Base-by-base conservation (phyloP, 768 basidiomycete species). In the Rossbeevera mucosa region DNA sequence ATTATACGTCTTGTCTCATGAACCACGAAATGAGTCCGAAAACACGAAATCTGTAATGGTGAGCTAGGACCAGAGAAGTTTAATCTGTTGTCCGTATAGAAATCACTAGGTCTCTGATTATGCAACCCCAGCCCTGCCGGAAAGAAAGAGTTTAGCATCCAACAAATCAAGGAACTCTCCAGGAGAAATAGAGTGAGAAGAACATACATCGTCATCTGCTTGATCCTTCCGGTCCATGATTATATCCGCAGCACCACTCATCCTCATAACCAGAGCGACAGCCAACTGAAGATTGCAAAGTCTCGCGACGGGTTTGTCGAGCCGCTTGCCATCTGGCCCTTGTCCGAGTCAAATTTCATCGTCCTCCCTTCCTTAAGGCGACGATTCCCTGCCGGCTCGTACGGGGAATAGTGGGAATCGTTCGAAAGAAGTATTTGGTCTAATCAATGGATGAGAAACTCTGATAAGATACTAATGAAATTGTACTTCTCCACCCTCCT, bases 211-310 rank as follows among this genome's bases (percentile, higher is more conserved):
- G 8, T 48, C 44, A 38, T 51, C 50, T 8, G 45, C 50, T 6
- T 18, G 13, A 30, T 44, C 42, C 43, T 44, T 52, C 52, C 43
- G 52, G 16, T 50, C 16, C 41, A 33, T 14, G 30, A 36, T 24
- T 28, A 53, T n/a, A 43, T 53, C 52, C 20, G 52, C 52, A 22
- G 52, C 52, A 44, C 48, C 52, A 43, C 52, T 53, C 52, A 53
- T 50, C 52, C 4, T 53, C 33, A 44, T 8, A 44, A 38, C 50
- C 14, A 26, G 49, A 53, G 49, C 52, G 26, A 44, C 12, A 52
- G 52, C 52, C 31, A 52, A 16, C 31, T 18, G 49, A 29, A 53
- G 21, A 30, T 51, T 53, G 7, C 42, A 53, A 14, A 51, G 21
- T 2, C 1, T 44, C 14, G 48, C 38, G 18, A 11, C 36, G n/a